These are phyloP conservation scores for Magnusiomyces tetraspermus DNA, from an alignment of 1,139 yeast genomes.

Conservation along the genomic window DNA sequence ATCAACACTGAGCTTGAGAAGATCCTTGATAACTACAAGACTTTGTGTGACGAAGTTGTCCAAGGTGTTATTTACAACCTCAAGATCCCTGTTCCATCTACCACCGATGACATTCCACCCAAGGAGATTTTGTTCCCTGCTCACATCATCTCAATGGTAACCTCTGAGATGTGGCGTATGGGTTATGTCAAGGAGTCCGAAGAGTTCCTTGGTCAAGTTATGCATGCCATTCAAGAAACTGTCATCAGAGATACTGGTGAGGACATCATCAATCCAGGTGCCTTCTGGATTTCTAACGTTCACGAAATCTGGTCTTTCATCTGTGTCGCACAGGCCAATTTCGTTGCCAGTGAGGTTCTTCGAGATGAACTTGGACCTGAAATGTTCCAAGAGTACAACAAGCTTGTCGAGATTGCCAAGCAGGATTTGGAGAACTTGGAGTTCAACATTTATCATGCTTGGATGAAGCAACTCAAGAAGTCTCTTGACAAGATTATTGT, in stretches of 20 bases:
- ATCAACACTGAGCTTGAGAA: slow-evolving; percentile 34
- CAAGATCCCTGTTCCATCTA: slow-evolving; percentile 77
- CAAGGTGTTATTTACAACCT: slow-evolving; percentile 83
- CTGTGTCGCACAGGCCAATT: slow-evolving; percentile 84
- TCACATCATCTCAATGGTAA: slow-evolving; percentile 79
- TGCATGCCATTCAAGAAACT: slow-evolving; percentile 71
- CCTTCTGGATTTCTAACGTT: slow-evolving; percentile 95
- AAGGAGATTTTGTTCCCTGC: slow-evolving; percentile 96
- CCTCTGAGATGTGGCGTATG: slow-evolving; percentile 97
- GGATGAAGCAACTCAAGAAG: slow-evolving; percentile 95
- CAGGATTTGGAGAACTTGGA: slow-evolving; percentile 91
- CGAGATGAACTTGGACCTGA: slow-evolving; percentile 80
- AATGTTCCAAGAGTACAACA: slow-evolving; percentile 83
- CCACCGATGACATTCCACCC: slow-evolving; percentile 67
- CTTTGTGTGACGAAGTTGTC: slow-evolving; percentile 73
- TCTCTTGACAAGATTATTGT: slow-evolving; percentile 86
- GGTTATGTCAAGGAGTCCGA: slow-evolving; percentile 92
- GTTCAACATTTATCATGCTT: slow-evolving; percentile 88
- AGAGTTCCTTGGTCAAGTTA: slow-evolving; percentile 79
- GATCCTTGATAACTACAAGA: slow-evolving; percentile 64
- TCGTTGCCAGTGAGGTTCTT: slow-evolving; percentile 69
- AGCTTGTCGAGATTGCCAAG: slow-evolving; percentile 82
- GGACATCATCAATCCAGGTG: slow-evolving; percentile 84
- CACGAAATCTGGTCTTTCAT: slow-evolving; percentile 94
- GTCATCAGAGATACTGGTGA: slow-evolving; percentile 52